A percentile compares a stretch with the other conserved stretches of the same genome.
These are phyloP conservation scores for Drechmeria coniospora DNA, from an alignment of 2,329 filamentous ascomycete genomes.

Conservation along the genomic window DNA sequence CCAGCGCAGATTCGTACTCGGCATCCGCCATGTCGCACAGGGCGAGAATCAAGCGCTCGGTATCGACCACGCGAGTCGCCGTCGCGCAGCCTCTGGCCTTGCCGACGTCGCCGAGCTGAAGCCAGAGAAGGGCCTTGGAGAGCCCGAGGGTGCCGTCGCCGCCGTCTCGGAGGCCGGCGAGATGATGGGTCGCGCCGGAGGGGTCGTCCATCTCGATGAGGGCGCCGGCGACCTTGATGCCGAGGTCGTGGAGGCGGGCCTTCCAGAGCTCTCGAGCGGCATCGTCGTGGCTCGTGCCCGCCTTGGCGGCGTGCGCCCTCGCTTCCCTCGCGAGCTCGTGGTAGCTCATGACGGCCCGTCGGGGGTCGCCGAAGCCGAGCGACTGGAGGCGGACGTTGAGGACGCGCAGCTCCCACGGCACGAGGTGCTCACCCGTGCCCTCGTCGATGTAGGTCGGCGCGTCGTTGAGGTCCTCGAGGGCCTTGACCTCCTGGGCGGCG, in stretches of 20 bases:
- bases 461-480: constrained; percentile 45
- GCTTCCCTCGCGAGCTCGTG: constrained; percentile 78
- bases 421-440: constrained; percentile 44
- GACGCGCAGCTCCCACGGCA: constrained; percentile 77
- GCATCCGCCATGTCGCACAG: constrained; percentile 68
- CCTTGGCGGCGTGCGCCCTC: constrained; percentile 39
- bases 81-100: constrained; percentile 44
- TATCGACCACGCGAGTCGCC: constrained; percentile 15
- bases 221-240: constrained; percentile 48
- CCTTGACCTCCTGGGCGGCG: constrained; percentile 51
- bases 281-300: constrained; percentile 27
- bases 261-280: constrained; percentile 54
- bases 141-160: constrained; percentile 25
- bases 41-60: constrained; percentile 41
- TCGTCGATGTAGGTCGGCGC: constrained; percentile 39
- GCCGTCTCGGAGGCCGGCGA: constrained; percentile 39
- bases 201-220: constrained; percentile 80
- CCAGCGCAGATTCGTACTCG: constrained; percentile 48
- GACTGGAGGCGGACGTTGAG: constrained; percentile 73
- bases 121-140: constrained; percentile 51
- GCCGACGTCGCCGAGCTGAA: constrained; percentile 63
- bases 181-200: constrained; percentile 59
- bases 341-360: constrained; percentile 75
- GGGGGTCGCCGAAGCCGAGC: constrained; percentile 69
- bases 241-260: constrained; percentile 56